phyloP scores from a whole-genome alignment of 106 monocot genomes.

The Agapanthus africanus region DNA sequence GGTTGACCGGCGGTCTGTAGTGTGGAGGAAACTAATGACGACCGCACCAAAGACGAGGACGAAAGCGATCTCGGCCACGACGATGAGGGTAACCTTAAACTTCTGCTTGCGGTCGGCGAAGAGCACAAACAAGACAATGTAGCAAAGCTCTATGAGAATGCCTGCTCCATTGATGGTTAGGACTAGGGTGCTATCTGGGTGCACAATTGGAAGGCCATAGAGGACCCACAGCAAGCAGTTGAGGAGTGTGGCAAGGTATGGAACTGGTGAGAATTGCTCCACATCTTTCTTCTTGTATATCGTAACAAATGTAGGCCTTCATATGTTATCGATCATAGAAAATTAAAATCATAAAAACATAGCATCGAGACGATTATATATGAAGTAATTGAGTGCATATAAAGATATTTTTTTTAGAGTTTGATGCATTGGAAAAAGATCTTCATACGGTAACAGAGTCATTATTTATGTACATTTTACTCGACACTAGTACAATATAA shows the following conservation, averaged over 20 bases:
- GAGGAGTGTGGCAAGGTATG: slow-evolving; percentile 20
- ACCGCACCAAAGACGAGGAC: slow-evolving; percentile 7
- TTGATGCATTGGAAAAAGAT: not conserved
- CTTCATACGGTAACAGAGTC: not conserved
- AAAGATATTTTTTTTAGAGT: not conserved
- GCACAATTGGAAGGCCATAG: slow-evolving; percentile 15
- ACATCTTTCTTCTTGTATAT: slow-evolving; percentile 16
- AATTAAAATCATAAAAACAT: too few relatives aligned
- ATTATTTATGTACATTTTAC: not conserved
- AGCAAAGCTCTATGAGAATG: slow-evolving; percentile 10
- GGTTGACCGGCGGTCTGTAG: not conserved
- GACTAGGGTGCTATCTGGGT: slow-evolving; percentile 18
- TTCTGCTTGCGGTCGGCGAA: not conserved
- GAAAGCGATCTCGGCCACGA: not conserved
- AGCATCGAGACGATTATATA: too few relatives aligned
- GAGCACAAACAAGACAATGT: slow-evolving; percentile 8
- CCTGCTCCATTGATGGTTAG: slow-evolving; percentile 24
- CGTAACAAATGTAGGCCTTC: slow-evolving; percentile 19
- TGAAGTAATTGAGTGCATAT: too few relatives aligned
- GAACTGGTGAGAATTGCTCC: slow-evolving; percentile 22
- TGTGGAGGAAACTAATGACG: slow-evolving; percentile 8
- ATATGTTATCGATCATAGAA: too few relatives aligned
- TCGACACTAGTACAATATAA: too few relatives aligned
- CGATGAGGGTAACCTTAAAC: not conserved
- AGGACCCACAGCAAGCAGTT: slow-evolving; percentile 21